These are phyloP conservation scores for Manihot esculenta DNA, from an alignment of 441 rosid species.

Conservation along the genomic window DNA sequence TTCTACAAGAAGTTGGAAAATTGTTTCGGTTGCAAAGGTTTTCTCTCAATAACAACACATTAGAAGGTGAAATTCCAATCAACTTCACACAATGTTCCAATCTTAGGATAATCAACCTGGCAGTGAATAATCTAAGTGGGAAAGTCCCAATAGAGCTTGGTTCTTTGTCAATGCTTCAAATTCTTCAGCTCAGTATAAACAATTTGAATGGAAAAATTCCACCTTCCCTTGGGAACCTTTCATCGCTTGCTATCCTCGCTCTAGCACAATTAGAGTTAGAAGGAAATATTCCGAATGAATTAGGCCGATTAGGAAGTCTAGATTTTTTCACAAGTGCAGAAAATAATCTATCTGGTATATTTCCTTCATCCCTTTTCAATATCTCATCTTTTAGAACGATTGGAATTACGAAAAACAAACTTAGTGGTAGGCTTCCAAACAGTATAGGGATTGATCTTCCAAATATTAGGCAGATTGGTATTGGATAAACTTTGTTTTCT, in stretches of 20 bases:
- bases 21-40: not conserved
- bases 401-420: not conserved
- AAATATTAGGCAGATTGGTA: not conserved
- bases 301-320: not conserved
- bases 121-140: not conserved
- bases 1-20: not conserved
- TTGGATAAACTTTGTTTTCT: not conserved
- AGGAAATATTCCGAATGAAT: slow-evolving; percentile 2
- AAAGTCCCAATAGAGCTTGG: slow-evolving; percentile 12
- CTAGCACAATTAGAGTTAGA: not conserved
- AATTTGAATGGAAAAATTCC: not conserved
- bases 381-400: not conserved
- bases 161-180: slow-evolving; percentile 2
- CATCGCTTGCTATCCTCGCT: not conserved
- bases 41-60: not conserved
- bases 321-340: not conserved
- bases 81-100: slow-evolving; percentile 2
- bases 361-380: slow-evolving; percentile 3
- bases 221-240: slow-evolving; percentile 10
- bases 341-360: slow-evolving; percentile 2
- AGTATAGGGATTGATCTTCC: slow-evolving; percentile 7
- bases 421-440: not conserved
- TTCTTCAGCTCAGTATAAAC: not conserved
- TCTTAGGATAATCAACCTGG: not conserved
- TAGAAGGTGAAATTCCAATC: not conserved